Evolutionary conservation across 1,284 basidiomycete species (phyloP).

Genomic region (Ceratobasidium sp.): DNA sequence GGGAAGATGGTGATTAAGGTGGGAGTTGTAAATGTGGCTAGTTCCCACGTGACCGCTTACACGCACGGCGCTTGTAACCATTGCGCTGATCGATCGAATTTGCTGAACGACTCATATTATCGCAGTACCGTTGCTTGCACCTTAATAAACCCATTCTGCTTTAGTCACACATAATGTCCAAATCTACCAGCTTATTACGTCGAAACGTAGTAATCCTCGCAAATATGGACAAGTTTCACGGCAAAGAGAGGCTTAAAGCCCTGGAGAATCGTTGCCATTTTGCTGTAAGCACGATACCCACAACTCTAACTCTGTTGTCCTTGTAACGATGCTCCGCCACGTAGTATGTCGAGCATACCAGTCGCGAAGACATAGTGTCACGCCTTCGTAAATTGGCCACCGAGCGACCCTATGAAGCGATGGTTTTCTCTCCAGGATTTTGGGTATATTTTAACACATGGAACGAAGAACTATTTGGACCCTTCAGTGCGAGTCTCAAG

Average conservation of each 20-base stretch:
- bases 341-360: conserved; percentile 36
- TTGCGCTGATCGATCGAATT: not conserved
- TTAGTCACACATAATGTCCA: not conserved
- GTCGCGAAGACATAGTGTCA: conserved; percentile 42
- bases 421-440: conserved; percentile 44
- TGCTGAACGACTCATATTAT: not conserved
- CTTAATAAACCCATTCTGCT: too few species aligned
- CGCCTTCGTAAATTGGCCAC: conserved; percentile 31
- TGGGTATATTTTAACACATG: conserved; percentile 16
- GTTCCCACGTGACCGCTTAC: not conserved
- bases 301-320: not conserved
- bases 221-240: not conserved
- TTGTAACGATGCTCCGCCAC: not conserved
- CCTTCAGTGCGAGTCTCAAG: conserved; percentile 37
- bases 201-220: conserved; percentile 3
- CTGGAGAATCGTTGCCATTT: conserved; percentile 40
- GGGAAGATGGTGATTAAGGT: not conserved
- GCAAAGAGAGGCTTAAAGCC: conserved; percentile 34
- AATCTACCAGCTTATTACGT: not conserved
- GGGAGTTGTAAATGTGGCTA: not conserved
- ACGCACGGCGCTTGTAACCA: not conserved
- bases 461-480: conserved; percentile 42
- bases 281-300: not conserved
- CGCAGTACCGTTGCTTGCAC: too few species aligned
- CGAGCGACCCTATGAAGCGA: conserved; percentile 36